phyloP scores from a whole-genome alignment of 345 rosid species.

The Boechera divaricarpa region DNA sequence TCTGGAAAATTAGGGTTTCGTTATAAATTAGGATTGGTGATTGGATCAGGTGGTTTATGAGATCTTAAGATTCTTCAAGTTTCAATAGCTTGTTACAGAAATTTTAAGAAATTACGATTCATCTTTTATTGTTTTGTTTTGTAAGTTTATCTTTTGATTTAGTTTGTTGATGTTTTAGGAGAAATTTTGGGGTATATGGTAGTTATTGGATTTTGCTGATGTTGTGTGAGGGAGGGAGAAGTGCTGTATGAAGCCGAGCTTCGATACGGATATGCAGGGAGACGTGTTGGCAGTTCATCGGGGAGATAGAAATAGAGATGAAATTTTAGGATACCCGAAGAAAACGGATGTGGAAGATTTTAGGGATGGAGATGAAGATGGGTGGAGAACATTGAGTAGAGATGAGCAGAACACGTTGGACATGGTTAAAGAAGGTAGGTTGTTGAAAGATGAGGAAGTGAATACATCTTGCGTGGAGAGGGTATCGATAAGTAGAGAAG shows the following conservation, averaged over 20 bases:
- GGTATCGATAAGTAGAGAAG: conserved; percentile 19
- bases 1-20: conserved; percentile 34
- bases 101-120: too few species aligned
- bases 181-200: conserved; percentile 2
- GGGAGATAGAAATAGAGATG: conserved; percentile 36
- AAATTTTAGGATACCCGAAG: conserved; percentile 27
- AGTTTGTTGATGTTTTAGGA: background rate
- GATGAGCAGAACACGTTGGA: conserved; percentile 5
- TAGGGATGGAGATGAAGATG: conserved; percentile 42
- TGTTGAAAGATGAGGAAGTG: background rate
- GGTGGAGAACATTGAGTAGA: conserved; percentile 27
- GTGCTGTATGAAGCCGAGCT: conserved; percentile 17
- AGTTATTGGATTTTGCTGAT: conserved; percentile 23
- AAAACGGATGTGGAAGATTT: conserved; percentile 30
- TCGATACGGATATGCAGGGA: conserved; percentile 39
- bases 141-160: background rate
- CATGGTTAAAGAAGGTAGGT: conserved; percentile 16
- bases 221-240: conserved; percentile 26
- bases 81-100: background rate
- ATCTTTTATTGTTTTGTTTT: background rate
- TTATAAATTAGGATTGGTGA: conserved; percentile 1
- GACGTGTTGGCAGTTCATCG: conserved; percentile 43
- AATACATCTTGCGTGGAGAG: conserved; percentile 28
- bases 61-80: conserved; percentile 25
- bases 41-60: background rate